Evolutionary conservation across 2,329 filamentous ascomycete species (phyloP), one percentile per base, ranked within the genome.

Genomic region (Fusarium annulatum): DNA sequence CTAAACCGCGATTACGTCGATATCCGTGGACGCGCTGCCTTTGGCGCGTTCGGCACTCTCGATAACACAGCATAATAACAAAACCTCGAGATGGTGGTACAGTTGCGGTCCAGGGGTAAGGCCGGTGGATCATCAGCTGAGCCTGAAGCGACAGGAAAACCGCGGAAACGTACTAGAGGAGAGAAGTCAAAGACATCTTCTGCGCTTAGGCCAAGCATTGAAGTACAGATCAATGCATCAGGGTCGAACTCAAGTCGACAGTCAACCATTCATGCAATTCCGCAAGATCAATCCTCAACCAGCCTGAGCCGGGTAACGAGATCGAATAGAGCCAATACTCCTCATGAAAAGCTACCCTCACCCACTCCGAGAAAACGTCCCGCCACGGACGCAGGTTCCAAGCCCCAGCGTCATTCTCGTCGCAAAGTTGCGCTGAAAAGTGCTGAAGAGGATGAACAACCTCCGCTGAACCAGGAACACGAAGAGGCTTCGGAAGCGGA

Each of bases 301-400:
- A 59, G 19, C 19, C 48, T 23, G 39, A 39, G 55, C 42, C 75
- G 60, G 14, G 45, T 46, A 14, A 71, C 64, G 36, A 69, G 75
- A 55, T 73, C 75, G 19, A 58, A 52, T 23, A 62, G 14, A 52
- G 33, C 55, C 21, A 39, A 36, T 23, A 2, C 19, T n/a, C 18
- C 26, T 4, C 48, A 49, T 28, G 41, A 59, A 43, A 62, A 38
- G 15, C 30, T 67, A 5, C 33, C 26, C 6, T 36, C 62, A 6
- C 38, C 59, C 9, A 15, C 61, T 6, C 41, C 45, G 23, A 64
- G 38, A 19, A 77, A 77, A 43, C 75, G 71, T 28, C 71, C 43
- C 16, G 57, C 51, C 33, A 52, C 43, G 43, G n/a, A 49, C 33
- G 21, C n/a, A 28, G 46, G 49, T 9, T 10, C 38, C 19, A 72